phyloP scores from a whole-genome alignment of 163 green algal genomes.

The Volvox carteri region DNA sequence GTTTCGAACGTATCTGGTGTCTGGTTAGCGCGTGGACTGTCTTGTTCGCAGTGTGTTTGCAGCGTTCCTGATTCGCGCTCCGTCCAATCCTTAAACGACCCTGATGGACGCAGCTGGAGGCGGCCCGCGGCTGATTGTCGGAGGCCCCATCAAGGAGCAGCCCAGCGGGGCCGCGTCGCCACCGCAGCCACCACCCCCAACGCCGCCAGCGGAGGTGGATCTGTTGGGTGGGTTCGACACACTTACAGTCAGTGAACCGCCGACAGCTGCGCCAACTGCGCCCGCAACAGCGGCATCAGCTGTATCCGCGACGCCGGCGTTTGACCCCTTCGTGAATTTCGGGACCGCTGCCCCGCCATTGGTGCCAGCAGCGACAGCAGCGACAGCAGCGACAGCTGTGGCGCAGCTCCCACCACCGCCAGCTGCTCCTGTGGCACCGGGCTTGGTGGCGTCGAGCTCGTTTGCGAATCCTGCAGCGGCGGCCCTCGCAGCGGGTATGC shows the following conservation, averaged over 20 bases:
- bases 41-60: background rate
- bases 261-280: conserved; percentile 7
- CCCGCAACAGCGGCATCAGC: background rate
- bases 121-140: conserved; percentile 28
- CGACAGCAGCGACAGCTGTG: background rate
- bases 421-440: background rate
- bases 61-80: background rate
- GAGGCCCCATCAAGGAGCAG: conserved; percentile 47
- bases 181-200: background rate
- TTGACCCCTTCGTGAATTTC: conserved; percentile 61
- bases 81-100: background rate
- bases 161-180: conserved; percentile 13
- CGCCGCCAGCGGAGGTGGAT: background rate
- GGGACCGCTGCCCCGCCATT: background rate
- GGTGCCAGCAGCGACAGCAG: background rate
- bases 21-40: background rate
- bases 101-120: background rate
- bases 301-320: background rate
- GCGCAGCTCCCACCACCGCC: background rate
- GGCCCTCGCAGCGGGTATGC: background rate
- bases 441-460: background rate
- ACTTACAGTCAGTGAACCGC: conserved; percentile 1
- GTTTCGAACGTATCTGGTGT: background rate
- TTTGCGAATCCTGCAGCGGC: conserved; percentile 31
- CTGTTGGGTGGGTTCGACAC: conserved; percentile 46